Evolutionary conservation across 1,139 yeast species (phyloP), one percentile per base, ranked within the genome.

Genomic region (Taphrina flavorubra): DNA sequence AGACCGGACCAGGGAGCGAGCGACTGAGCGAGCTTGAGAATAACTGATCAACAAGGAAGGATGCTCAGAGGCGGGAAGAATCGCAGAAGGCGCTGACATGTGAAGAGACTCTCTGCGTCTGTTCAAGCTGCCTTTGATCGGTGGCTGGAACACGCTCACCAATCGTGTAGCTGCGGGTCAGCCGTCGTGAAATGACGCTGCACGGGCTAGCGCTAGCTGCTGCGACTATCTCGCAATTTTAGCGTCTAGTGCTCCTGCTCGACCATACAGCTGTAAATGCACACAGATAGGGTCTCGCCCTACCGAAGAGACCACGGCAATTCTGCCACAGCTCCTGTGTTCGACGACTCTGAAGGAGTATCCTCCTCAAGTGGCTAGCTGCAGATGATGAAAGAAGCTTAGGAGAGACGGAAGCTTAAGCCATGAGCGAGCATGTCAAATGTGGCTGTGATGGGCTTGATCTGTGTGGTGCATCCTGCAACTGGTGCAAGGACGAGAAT

Each of bases 91-190:
- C 31, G 31, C 31, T 49, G 53, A 49, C 53, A 49, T 49, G 53
- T 49, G 53, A 49, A 49, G n/a, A n/a, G 11, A 11, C 16, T n/a
- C 31, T 20, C n/a, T 20, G 53, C 53, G 18, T 44, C 47, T n/a
- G 1, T n/a, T 44, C 47, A 13, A 44, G 18, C 18, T 39, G 4
- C 18, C 18, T n/a, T 18, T 44, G 18, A 44, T 44, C n/a, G 6
- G 47, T 44, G 47, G 47, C 47, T 44, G 47, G 11, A 44, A 4
- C 53, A 49, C 36, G 53, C 53, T 49, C 53, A 49, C 53, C 53
- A 49, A 49, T 49, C 53, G 53, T 49, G 36, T 49, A 6, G 36
- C 34, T 20, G 10, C 36, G 2, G 36, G 1, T 20, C 53, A 49
- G 53, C 53, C 53, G 13, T 16, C 51, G 42, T 39, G 31, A 25